Conservation (phyloP, 371 early-diverging fungal genomes). For the Sporodiniella umbellata region DNA sequence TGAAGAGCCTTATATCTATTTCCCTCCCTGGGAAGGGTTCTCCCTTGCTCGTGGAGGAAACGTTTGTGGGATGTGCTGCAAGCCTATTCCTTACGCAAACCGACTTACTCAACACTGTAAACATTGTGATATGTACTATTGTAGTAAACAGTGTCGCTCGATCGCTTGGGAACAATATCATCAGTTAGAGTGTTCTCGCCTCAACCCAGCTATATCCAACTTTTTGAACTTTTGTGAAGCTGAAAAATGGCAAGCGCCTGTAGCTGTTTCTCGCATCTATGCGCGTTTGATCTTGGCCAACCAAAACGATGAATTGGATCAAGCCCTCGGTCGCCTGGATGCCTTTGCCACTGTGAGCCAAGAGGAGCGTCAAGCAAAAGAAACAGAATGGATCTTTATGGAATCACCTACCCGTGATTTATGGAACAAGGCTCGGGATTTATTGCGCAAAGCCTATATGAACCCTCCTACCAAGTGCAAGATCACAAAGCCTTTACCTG, state of each 20-base stretch:
- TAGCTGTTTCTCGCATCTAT: conserved; percentile 59
- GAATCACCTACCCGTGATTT: conserved; percentile 49
- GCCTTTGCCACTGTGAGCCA: conserved; percentile 66
- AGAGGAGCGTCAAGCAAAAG: conserved; percentile 62
- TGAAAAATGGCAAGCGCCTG: conserved; percentile 57
- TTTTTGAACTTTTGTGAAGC: conserved; percentile 49
- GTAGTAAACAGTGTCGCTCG: conserved; percentile 51
- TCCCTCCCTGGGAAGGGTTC: conserved; percentile 62
- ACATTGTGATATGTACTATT: conserved; percentile 52
- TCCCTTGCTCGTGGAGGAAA: conserved; percentile 40
- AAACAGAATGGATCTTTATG: conserved; percentile 68
- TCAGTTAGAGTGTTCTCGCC: conserved; percentile 48
- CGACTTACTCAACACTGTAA: conserved; percentile 45
- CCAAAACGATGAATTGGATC: conserved; percentile 51
- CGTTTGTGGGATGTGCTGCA: conserved; percentile 62
- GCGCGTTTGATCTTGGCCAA: conserved; percentile 56
- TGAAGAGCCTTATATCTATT: conserved; percentile 63
- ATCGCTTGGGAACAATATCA: conserved; percentile 57
- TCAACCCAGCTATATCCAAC: conserved; percentile 44
- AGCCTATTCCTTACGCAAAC: conserved; percentile 37
- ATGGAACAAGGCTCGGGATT: conserved; percentile 49
- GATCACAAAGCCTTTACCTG: conserved; percentile 53
- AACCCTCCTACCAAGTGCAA: conserved; percentile 49
- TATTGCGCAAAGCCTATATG: conserved; percentile 45
- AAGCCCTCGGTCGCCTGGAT: conserved; percentile 51